phyloP scores from a whole-genome alignment of 2,329 filamentous ascomycete genomes.

The Boeremia lycopersici region DNA sequence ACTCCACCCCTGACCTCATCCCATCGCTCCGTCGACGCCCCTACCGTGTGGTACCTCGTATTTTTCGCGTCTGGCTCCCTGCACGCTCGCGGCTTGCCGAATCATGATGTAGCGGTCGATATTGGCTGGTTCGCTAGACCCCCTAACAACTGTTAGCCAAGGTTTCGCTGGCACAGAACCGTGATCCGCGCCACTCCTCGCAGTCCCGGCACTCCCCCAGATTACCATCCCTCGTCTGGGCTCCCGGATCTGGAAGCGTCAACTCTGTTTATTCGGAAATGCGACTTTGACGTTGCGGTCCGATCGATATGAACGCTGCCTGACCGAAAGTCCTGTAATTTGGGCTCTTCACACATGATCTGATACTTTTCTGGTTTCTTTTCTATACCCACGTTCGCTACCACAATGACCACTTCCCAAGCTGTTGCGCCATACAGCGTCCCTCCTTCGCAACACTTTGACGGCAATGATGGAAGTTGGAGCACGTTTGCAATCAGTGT shows the following conservation, averaged over 20 bases:
- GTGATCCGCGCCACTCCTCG: conserved; percentile 8
- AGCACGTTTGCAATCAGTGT: conserved; percentile 50
- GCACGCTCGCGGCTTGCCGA: conserved; percentile 10
- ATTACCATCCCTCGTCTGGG: conserved; percentile 1
- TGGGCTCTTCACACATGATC: not conserved
- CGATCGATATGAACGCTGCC: conserved; percentile 3
- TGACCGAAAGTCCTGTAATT: not conserved
- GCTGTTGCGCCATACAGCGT: conserved; percentile 38
- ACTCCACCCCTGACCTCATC: conserved; percentile 9
- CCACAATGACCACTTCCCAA: conserved; percentile 22
- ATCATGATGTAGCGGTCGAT: conserved; percentile 13
- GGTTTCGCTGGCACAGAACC: conserved; percentile 3
- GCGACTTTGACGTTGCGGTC: conserved; percentile 3
- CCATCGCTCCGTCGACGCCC: conserved; percentile 16
- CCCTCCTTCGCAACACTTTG: conserved; percentile 42
- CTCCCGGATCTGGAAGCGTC: conserved; percentile 5
- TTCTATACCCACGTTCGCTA: conserved; percentile 16
- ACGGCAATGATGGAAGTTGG: conserved; percentile 52
- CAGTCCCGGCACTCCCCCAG: conserved; percentile 8
- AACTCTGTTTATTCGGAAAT: conserved; percentile 1
- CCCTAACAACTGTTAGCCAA: conserved; percentile 2
- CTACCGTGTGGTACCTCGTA: conserved; percentile 23
- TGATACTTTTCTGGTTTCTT: conserved; percentile 5
- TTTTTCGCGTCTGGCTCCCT: conserved; percentile 9
- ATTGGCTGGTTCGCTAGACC: conserved; percentile 10